These are phyloP conservation scores for Dictyostelium intermedium DNA, from an alignment of 78 protist genomes.

Conservation along the genomic window DNA sequence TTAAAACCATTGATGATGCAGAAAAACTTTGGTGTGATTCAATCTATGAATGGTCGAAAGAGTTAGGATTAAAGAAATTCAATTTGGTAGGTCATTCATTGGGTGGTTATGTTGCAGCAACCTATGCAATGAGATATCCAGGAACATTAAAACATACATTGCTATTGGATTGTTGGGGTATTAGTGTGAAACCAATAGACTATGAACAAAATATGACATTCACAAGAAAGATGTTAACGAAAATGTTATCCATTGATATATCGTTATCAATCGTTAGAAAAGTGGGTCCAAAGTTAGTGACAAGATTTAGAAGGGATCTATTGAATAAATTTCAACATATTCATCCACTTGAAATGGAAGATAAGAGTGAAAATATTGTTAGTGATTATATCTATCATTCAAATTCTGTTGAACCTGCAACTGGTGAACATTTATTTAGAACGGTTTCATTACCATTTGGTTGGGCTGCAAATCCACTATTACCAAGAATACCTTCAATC, in stretches of 20 bases:
- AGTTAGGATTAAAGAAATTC: conserved; percentile 49
- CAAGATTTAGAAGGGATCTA: conserved; percentile 9
- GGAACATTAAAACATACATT: conserved; percentile 2
- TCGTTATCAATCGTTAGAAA: conserved; percentile 8
- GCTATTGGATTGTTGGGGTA: conserved; percentile 8
- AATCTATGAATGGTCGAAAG: conserved; percentile 46
- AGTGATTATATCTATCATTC: conserved; percentile 56
- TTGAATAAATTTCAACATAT: conserved; percentile 10
- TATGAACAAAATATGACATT: conserved; percentile 32
- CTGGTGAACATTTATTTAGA: conserved; percentile 48
- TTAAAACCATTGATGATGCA: conserved; percentile 40
- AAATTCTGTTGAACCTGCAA: conserved; percentile 39
- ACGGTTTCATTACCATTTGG: conserved; percentile 39
- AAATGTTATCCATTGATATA: conserved; percentile 1
- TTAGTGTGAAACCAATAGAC: neutral
- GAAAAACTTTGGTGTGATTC: conserved; percentile 43
- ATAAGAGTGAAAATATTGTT: conserved; percentile 7
- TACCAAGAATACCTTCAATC: neutral
- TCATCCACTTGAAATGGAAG: neutral
- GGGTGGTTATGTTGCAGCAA: conserved; percentile 49
- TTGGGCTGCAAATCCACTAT: conserved; percentile 38
- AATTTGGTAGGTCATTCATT: conserved; percentile 71
- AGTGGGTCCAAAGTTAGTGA: conserved; percentile 28
- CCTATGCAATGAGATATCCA: conserved; percentile 49
- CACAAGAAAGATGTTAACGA: neutral